These are phyloP conservation scores for Eucalyptus shirleyi DNA, from an alignment of 345 rosid species.

Conservation along the genomic window DNA sequence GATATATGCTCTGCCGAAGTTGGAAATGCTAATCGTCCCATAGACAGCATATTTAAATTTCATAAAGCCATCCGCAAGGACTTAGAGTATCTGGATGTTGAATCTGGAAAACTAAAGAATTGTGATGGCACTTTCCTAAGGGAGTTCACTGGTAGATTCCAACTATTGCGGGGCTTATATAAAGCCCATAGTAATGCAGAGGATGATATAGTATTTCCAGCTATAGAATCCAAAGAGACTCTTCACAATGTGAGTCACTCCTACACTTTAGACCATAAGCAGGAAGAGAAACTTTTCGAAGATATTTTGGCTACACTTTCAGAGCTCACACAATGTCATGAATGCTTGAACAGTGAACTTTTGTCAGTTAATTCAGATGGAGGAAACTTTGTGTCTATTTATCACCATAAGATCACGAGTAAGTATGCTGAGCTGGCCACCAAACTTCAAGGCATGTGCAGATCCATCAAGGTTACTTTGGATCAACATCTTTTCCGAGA, in stretches of 20 bases:
- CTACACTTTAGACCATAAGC: constrained; percentile 82
- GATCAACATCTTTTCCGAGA: constrained; percentile 83
- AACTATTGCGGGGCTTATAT: constrained; percentile 78
- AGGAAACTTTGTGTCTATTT: constrained; percentile 8
- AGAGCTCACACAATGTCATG: constrained; percentile 56
- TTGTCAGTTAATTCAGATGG: background rate
- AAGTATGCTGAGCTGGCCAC: constrained; percentile 63
- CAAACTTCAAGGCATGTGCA: constrained; percentile 91
- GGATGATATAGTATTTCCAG: constrained; percentile 92
- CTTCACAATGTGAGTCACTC: constrained; percentile 96
- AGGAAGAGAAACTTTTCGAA: constrained; percentile 80
- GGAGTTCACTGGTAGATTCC: constrained; percentile 76
- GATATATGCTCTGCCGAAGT: constrained; percentile 30
- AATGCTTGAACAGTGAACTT: constrained; percentile 16
- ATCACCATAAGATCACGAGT: background rate
- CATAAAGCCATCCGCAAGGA: constrained; percentile 90
- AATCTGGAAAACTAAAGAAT: constrained; percentile 67
- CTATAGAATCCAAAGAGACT: constrained; percentile 80
- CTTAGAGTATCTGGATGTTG: constrained; percentile 80
- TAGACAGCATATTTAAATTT: constrained; percentile 83
- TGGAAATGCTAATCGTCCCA: constrained; percentile 49
- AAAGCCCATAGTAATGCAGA: constrained; percentile 97
- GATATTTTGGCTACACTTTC: constrained; percentile 64
- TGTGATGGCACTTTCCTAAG: constrained; percentile 63
- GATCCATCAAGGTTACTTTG: constrained; percentile 67